Evolutionary conservation across 1,139 yeast genomes (phyloP), one percentile per base, ranked within the genome.

Genomic region (Scheffersomyces titani): DNA sequence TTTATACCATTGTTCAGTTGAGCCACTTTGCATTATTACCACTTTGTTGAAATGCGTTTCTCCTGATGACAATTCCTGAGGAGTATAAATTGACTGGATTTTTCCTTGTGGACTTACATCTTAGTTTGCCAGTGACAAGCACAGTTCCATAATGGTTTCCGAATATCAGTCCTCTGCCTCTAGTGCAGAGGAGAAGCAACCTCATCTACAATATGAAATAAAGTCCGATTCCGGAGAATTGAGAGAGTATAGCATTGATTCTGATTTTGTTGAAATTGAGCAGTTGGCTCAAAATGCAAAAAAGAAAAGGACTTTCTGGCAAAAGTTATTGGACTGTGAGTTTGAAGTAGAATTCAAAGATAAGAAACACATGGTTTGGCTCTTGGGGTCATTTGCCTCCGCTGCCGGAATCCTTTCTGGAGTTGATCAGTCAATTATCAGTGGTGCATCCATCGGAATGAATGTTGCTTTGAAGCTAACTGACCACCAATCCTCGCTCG

Each of bases 321-420:
- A 70, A 57, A 67, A 69, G 51, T 56, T 72, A 22, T 61, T 62
- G 49, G 59, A 59, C 19, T 58, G 67, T 18, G 76, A 73, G 55
- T 66, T 63, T 57, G 70, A 70, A 50, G 56, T 73, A 9, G 61
- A 73, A 54, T 84, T 83, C 66, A 63, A 77, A 54, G 73, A 80
- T 61, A 81, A 80, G 58, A 70, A 65, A 44, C 66, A 77, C 61
- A 82, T 84, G 82, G 82, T 80, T 21, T 69, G 69, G 58, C 70
- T 82, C 59, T 67, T 83, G 57, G 87, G 85, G 19, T 67, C 65
- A 13, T 83, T 84, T 63, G 86, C 87, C 13, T 80, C 88, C 4
- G 78, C 82, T 59, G 88, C 87, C 24, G 89, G 89, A 52, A 67
- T 84, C 56, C 76, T 85, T 53, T 83, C 88, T 16, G 89, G 89